Percentiles rank a stretch among this genome's conserved stretches.
phyloP scores from a whole-genome alignment of 805 yeast genomes.

The Scheffersomyces ergatensis region DNA sequence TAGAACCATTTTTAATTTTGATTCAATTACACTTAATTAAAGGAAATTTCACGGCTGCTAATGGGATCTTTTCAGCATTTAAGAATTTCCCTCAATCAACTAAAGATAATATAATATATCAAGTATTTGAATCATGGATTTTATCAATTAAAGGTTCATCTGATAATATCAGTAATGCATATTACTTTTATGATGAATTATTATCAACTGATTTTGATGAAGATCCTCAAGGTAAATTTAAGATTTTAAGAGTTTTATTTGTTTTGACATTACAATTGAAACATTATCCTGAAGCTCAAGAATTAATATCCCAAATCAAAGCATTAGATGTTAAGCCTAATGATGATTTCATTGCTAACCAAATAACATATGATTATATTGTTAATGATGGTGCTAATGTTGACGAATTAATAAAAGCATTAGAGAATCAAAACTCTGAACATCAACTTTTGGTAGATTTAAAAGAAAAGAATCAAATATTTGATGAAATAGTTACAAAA shows the following conservation, averaged over 20 bases:
- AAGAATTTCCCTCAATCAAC: slow-evolving; percentile 31
- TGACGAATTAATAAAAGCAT: slow-evolving; percentile 43
- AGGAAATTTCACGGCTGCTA: slow-evolving; percentile 34
- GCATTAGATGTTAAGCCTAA: slow-evolving; percentile 36
- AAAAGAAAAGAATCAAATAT: slow-evolving; percentile 58
- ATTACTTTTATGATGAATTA: slow-evolving; percentile 78
- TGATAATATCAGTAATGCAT: slow-evolving; percentile 39
- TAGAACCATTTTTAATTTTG: slow-evolving; percentile 41
- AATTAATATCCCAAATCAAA: slow-evolving; percentile 45
- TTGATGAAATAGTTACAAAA: slow-evolving; percentile 67
- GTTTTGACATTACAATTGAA: slow-evolving; percentile 76
- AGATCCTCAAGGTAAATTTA: slow-evolving; percentile 32
- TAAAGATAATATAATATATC: slow-evolving; percentile 69
- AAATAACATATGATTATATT: slow-evolving; percentile 60
- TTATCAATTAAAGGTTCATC: slow-evolving; percentile 37
- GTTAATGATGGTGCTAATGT: slow-evolving; percentile 40
- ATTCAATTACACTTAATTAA: slow-evolving; percentile 38
- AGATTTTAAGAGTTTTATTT: slow-evolving; percentile 55
- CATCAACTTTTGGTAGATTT: slow-evolving; percentile 60
- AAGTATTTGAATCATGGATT: slow-evolving; percentile 75
- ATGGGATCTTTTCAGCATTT: slow-evolving; percentile 28
- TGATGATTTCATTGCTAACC: slow-evolving; percentile 58
- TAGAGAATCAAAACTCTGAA: slow-evolving; percentile 47
- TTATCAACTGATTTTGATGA: slow-evolving; percentile 48
- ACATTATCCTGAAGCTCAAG: slow-evolving; percentile 80